Base-by-base conservation (phyloP, 108 stramenopile species). In the Pseudonitzschia delicatissima region DNA sequence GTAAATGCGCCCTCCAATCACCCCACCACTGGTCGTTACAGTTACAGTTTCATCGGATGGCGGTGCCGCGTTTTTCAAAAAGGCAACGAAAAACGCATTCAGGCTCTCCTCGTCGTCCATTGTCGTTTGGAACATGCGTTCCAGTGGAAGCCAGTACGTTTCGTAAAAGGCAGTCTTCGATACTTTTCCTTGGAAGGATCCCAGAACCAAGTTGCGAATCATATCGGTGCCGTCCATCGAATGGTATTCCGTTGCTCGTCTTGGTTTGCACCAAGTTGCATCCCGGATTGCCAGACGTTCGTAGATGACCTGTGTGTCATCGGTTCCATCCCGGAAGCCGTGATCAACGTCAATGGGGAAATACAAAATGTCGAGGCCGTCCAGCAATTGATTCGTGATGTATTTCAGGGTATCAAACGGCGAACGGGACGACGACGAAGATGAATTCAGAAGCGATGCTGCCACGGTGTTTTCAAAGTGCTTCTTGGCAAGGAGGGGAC, bases 91-190 rank as follows among this genome's bases (percentile, higher is more conserved):
- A 11, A 42, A 11, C 15, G 0, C 15, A 15, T 42, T 42, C 40
- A 42, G 11, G 1, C 40, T 2, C 12, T 23, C 23, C 0, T 48
- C 29, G 26, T 31, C 63, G 0, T 27, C 47, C 17, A 6, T 5
- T 49, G 0, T 20, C 50, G 26, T 21, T n/a, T 64, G 28, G 13
- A 6, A 21, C 47, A 15, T 5, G 4, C 37, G 45, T 49, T 64
- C 63, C 18, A 64, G 47, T 13, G 63, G 63, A 13, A 64, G 47
- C 47, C 63, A 64, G 47, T 49, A 64, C 45, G 49, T 48, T 15
- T 48, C 8, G 15, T 64, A 64, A 0, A 50, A 52, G 15, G 50
- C 50, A 9, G 37, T 32, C 45, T 20, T 47, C 9, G 2, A 15
- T 17, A 7, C 4, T 5, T 5, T 23, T 7, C 26, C 15, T 5